Conservation (phyloP, 208 protist genomes). For the Phytomonas francai region DNA sequence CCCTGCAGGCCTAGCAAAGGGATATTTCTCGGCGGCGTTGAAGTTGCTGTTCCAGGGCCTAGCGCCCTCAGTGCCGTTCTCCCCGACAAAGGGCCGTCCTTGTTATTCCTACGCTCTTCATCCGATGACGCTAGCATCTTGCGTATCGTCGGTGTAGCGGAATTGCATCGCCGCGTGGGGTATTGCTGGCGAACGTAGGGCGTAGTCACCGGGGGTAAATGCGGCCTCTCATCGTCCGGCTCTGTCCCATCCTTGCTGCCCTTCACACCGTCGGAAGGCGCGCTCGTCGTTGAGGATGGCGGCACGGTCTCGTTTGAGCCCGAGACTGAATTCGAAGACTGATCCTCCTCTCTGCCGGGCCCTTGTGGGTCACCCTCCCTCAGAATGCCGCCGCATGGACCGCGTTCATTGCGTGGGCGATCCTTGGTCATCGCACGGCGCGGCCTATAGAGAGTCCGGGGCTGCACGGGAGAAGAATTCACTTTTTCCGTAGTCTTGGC, state of each 20-base stretch:
- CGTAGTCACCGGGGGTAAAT: neutral
- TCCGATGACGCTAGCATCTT: neutral
- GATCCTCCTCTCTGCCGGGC: neutral
- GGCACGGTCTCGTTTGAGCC: neutral
- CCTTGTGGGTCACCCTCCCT: neutral
- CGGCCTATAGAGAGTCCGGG: neutral
- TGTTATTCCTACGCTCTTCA: neutral
- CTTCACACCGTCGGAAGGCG: neutral
- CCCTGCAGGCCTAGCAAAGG: neutral
- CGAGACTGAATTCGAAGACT: neutral
- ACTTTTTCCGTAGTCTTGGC: neutral
- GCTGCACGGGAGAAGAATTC: neutral
- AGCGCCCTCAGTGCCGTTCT: neutral
- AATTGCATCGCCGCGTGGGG: neutral
- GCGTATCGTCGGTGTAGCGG: neutral
- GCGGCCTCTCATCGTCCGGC: slow-evolving; percentile 15
- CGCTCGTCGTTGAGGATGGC: neutral
- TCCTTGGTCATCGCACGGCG: neutral
- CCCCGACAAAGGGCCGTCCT: neutral
- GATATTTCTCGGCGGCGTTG: neutral
- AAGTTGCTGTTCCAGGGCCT: neutral
- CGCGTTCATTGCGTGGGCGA: neutral
- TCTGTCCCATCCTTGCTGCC: slow-evolving; percentile 16
- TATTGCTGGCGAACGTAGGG: neutral
- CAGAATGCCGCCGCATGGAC: neutral